Evolutionary conservation across 352 stramenopile genomes (phyloP).

Genomic region (Plasmopara muralis): DNA sequence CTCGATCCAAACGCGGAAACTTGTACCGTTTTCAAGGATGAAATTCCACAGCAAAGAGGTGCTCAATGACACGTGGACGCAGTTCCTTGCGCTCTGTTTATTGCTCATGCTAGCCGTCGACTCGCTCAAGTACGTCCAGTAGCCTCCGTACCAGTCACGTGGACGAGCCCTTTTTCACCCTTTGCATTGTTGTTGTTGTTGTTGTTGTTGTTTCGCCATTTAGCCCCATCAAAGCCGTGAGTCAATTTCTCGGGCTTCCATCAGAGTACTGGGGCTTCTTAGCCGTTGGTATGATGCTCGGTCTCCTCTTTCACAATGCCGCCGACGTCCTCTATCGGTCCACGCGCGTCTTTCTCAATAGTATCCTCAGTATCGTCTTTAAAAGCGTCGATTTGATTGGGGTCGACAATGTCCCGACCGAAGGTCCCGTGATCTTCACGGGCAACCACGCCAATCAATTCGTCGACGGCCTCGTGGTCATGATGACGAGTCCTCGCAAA

Average conservation of each 20-base stretch:
- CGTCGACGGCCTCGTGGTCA: constrained; percentile 95
- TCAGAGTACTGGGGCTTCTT: constrained; percentile 67
- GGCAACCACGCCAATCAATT: constrained; percentile 99
- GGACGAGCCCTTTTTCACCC: constrained; percentile 1
- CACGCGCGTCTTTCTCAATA: constrained; percentile 93
- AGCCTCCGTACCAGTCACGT: not conserved
- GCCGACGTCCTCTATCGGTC: constrained; percentile 76
- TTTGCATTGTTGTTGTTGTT: not conserved
- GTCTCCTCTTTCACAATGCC: constrained; percentile 66
- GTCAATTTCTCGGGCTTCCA: constrained; percentile 56
- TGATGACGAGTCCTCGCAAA: constrained; percentile 91
- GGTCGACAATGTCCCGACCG: constrained; percentile 92
- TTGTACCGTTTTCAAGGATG: constrained; percentile 22
- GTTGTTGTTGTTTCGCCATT: not conserved
- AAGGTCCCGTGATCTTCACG: constrained; percentile 96
- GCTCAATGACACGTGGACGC: constrained; percentile 77
- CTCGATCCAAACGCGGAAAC: no score
- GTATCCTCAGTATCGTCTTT: constrained; percentile 97
- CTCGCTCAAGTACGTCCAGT: constrained; percentile 73
- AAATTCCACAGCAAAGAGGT: constrained; percentile 73
- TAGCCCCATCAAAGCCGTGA: constrained; percentile 79
- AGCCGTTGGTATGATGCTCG: constrained; percentile 56
- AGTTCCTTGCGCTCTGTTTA: constrained; percentile 69
- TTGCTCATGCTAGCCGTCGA: constrained; percentile 78
- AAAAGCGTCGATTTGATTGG: constrained; percentile 96